Evolutionary conservation across 768 basidiomycete species (phyloP).

Genomic region (Rickenella mellea): DNA sequence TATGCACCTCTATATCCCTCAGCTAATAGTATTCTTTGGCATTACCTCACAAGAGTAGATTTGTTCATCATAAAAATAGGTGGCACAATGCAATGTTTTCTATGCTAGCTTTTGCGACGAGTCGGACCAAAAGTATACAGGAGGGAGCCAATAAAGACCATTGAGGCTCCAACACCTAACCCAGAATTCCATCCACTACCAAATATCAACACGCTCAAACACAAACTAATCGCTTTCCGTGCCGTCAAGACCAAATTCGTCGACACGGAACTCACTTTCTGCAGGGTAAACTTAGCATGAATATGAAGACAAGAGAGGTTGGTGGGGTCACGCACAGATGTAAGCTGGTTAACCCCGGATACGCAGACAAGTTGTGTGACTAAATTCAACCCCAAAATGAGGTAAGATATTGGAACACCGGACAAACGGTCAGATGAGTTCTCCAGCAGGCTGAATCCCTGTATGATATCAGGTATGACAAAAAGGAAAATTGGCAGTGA

Average conservation of each 20-base stretch:
- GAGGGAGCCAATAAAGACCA: conserved; percentile 67
- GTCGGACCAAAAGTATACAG: conserved; percentile 52
- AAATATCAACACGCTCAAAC: conserved; percentile 81
- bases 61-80: no score
- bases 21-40: no score
- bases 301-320: neutral
- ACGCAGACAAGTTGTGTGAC: conserved; percentile 74
- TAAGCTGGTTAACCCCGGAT: conserved; percentile 70
- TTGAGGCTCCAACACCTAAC: conserved; percentile 53
- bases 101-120: no score
- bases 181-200: conserved; percentile 61
- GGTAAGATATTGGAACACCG: conserved; percentile 33
- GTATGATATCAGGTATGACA: conserved; percentile 44
- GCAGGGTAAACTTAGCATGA: neutral
- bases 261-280: conserved; percentile 73
- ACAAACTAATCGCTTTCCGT: conserved; percentile 73
- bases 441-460: conserved; percentile 42
- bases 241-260: conserved; percentile 75
- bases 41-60: no score
- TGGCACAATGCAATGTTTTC: no score
- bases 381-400: conserved; percentile 55
- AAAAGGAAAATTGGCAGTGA: conserved; percentile 72
- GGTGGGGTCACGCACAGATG: conserved; percentile 46
- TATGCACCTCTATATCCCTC: no score
- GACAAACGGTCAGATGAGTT: conserved; percentile 20